Base-by-base conservation (phyloP, 225 moss, liverwort and hornwort species). In the Pleurozium schreberi region DNA sequence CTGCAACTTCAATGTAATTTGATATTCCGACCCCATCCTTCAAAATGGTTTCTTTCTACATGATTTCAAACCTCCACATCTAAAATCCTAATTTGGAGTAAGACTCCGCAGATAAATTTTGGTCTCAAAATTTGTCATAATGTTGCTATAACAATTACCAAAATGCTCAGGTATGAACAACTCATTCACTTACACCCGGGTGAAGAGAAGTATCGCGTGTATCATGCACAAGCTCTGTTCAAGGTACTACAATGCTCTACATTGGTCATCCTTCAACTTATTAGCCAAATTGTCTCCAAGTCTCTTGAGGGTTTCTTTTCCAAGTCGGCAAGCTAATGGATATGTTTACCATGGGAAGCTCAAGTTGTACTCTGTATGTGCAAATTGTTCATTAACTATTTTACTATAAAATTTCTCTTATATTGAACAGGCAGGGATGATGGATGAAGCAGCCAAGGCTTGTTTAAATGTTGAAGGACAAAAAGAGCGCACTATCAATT, bases 141-240 rank as follows among this genome's bases (percentile, higher is more conserved):
- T 85, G 50, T 84, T 31, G 57, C 36, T 85, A 10, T 63, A 77
- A 87, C 30, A 63, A 67, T n/a, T 75, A 50, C 21, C 10, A 2
- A 82, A 75, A 5, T 87, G 8, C 10, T 78, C 50, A 96, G 96
- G 92, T 98, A 98, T 75, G 93, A 95, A 64, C 89, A 92, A 61
- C 90, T 97, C 81, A 90, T 84, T 64, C 85, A 82, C 67, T 87
- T 95, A 17, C 84, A 93, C 1, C 95, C 95, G 2, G 21, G 12
- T 62, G 93, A 94, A 69, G 93, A 93, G 78, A 97, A 92, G 50
- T 95, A 96, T 87, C 78, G 86, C 7, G 1, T 95, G 17, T 97
- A 96, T 89, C n/a, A 95, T 88, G 97, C 97, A 12, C 98, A 97
- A 90, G 88, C 95, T 73, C 59, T 98, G 23, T 96, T 95, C 75